These are phyloP conservation scores for Cephaloascus albidus DNA, from an alignment of 805 yeast species.

Conservation along the genomic window DNA sequence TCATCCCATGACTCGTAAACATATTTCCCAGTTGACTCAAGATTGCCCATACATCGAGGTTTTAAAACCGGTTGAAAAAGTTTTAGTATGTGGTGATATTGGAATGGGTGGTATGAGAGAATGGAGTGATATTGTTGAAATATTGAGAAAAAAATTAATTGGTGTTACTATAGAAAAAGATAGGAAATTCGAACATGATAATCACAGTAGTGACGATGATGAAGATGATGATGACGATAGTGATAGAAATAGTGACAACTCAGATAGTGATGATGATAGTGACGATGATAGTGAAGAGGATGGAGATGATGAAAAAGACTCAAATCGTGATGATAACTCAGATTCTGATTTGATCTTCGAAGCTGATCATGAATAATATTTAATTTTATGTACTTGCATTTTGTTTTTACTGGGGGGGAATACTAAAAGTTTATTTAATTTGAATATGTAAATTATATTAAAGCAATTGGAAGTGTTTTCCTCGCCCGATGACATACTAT, in stretches of 20 bases:
- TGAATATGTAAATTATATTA: too few species aligned
- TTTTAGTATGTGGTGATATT: slow-evolving; percentile 36
- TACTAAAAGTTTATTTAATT: not conserved
- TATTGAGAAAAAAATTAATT: slow-evolving; percentile 23
- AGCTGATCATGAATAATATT: not conserved
- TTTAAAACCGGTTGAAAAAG: slow-evolving; percentile 36
- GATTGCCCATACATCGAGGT: slow-evolving; percentile 33
- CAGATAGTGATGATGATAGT: slow-evolving; percentile 26
- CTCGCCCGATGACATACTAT: too few species aligned
- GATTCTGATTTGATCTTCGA: slow-evolving; percentile 5
- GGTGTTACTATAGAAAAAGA: slow-evolving; percentile 17
- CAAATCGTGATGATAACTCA: slow-evolving; percentile 5
- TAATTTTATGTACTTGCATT: not conserved
- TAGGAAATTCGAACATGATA: slow-evolving; percentile 16
- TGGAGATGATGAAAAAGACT: slow-evolving; percentile 15
- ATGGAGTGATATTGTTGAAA: slow-evolving; percentile 36
- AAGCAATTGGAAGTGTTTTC: too few species aligned
- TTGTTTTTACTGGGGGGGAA: not conserved
- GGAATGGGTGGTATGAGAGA: slow-evolving; percentile 44
- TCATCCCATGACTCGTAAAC: slow-evolving; percentile 34
- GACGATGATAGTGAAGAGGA: slow-evolving; percentile 28
- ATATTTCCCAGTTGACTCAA: slow-evolving; percentile 21
- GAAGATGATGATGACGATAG: slow-evolving; percentile 25
- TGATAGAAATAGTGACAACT: slow-evolving; percentile 25
- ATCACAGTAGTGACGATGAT: slow-evolving; percentile 22